These are phyloP conservation scores for Ceriops tagal DNA, from an alignment of 345 rosid genomes.

Conservation along the genomic window DNA sequence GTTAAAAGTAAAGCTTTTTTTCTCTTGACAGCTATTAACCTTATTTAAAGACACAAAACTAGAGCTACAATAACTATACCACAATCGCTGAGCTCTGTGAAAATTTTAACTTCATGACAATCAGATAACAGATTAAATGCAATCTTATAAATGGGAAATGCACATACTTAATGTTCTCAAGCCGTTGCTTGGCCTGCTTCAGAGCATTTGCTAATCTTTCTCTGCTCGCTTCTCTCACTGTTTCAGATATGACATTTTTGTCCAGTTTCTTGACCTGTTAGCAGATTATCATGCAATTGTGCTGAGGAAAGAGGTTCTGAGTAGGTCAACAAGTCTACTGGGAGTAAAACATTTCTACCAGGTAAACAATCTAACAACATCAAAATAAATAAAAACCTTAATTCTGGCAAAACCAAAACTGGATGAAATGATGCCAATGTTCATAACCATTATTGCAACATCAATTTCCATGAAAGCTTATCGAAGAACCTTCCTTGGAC, in stretches of 20 bases:
- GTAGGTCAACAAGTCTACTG: background rate
- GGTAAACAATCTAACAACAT: too few relatives aligned
- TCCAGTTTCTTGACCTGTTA: slow-evolving; percentile 51
- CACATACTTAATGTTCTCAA: slow-evolving; percentile 39
- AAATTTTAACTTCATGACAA: background rate
- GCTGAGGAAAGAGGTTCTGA: slow-evolving; percentile 4
- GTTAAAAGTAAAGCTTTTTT: background rate
- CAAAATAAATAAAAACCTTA: background rate
- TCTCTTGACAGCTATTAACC: background rate
- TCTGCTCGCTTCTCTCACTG: slow-evolving; percentile 66
- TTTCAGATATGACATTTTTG: slow-evolving; percentile 62
- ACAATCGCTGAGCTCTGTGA: background rate
- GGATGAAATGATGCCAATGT: background rate
- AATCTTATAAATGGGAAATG: background rate
- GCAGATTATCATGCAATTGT: slow-evolving; percentile 5
- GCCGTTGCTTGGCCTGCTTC: slow-evolving; percentile 51
- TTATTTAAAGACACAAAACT: background rate
- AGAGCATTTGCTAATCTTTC: slow-evolving; percentile 58
- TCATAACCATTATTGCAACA: background rate
- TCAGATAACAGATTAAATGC: background rate
- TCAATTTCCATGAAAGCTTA: background rate
- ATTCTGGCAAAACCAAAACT: background rate
- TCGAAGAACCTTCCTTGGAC: background rate
- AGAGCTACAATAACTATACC: background rate
- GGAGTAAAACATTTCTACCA: too few relatives aligned